These are phyloP conservation scores for Paramyrothecium sp. DNA, from an alignment of 2,329 filamentous ascomycete species.

Conservation along the genomic window DNA sequence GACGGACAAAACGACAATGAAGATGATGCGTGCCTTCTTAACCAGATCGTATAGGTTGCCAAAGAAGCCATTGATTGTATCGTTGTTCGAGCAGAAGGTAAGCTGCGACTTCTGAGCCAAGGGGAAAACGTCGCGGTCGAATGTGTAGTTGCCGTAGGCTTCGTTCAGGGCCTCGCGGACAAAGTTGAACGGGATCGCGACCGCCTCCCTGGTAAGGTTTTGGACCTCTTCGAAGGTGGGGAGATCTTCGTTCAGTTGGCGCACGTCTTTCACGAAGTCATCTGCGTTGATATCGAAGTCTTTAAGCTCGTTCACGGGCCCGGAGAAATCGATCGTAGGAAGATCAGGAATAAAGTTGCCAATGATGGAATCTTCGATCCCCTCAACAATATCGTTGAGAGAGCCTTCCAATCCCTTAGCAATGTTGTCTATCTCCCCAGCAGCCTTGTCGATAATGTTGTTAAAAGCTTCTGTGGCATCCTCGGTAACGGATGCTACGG, in stretches of 20 bases:
- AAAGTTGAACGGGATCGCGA: constrained; percentile 77
- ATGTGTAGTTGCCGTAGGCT: constrained; percentile 70
- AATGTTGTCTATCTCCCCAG: constrained; percentile 57
- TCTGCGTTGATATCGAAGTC: constrained; percentile 66
- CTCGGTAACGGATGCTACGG: constrained; percentile 54
- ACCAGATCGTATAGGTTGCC: constrained; percentile 65
- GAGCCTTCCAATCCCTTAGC: constrained; percentile 46
- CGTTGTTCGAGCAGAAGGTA: constrained; percentile 84
- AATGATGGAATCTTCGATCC: constrained; percentile 44
- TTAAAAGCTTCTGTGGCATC: constrained; percentile 50
- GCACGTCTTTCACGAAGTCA: constrained; percentile 66
- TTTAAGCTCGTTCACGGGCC: constrained; percentile 64
- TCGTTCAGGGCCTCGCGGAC: constrained; percentile 72
- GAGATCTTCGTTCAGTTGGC: constrained; percentile 73
- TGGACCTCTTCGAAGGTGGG: constrained; percentile 82
- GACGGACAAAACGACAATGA: constrained; percentile 71
- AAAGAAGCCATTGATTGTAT: constrained; percentile 83
- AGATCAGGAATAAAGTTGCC: constrained; percentile 45
- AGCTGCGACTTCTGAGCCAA: constrained; percentile 80
- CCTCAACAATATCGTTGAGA: constrained; percentile 47
- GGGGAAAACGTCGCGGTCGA: constrained; percentile 76
- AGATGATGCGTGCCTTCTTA: constrained; percentile 68
- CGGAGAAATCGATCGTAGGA: constrained; percentile 62
- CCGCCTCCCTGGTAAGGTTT: constrained; percentile 73
- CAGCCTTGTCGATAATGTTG: constrained; percentile 52